Conservation (phyloP, 164 flowering plant genomes). For the Magnolia changhungtana region DNA sequence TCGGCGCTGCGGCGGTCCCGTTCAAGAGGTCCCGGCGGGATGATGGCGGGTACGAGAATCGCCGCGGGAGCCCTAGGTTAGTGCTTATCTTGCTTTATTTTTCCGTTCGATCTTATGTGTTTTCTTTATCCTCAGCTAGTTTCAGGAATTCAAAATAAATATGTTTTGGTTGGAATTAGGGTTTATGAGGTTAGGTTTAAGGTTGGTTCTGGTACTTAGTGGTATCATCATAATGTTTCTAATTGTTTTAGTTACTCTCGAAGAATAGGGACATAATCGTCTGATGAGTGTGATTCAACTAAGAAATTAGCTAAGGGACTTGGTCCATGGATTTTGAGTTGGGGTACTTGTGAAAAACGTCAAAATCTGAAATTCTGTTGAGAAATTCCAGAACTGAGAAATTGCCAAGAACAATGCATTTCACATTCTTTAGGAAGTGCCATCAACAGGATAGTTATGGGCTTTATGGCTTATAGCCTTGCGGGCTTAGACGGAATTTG, state of each 20-base stretch:
- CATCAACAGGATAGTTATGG: too few relatives aligned
- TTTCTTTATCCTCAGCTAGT: not conserved
- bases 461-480: too few relatives aligned
- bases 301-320: not conserved
- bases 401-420: not conserved
- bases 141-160: not conserved
- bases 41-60: slow-evolving; percentile 57
- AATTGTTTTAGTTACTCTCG: not conserved
- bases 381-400: not conserved
- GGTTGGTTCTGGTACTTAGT: not conserved
- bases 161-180: not conserved
- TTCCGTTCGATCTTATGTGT: not conserved
- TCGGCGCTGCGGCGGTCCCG: slow-evolving; percentile 33
- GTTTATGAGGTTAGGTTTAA: not conserved
- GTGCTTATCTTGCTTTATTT: not conserved
- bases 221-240: not conserved
- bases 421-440: not conserved
- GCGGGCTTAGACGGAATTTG: too few relatives aligned
- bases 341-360: too few relatives aligned
- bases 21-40: slow-evolving; percentile 63
- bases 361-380: too few relatives aligned
- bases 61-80: slow-evolving; percentile 50
- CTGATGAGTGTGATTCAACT: not conserved
- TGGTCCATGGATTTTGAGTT: not conserved
- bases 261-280: not conserved